A percentile compares a stretch with the other conserved stretches of the same genome.
These are phyloP conservation scores for Candida sanyaensis DNA, from an alignment of 1,139 yeast species.

Conservation along the genomic window DNA sequence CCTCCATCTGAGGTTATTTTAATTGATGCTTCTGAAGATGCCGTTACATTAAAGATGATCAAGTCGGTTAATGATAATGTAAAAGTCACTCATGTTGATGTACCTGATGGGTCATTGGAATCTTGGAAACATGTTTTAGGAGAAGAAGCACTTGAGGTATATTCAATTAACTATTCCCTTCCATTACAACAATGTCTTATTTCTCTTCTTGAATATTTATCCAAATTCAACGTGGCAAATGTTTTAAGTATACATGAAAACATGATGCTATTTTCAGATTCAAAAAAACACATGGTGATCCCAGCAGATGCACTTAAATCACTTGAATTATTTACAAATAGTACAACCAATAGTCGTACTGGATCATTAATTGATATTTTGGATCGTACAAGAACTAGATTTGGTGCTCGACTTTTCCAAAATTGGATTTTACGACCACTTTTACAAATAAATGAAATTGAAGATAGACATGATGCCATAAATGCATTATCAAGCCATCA, in stretches of 20 bases:
- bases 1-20: slow-evolving; percentile 74
- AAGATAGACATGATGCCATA: slow-evolving; percentile 63
- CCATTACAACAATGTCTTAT: slow-evolving; percentile 45
- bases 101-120: not conserved
- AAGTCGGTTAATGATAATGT: slow-evolving; percentile 19
- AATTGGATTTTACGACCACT: slow-evolving; percentile 81
- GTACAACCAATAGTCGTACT: slow-evolving; percentile 51
- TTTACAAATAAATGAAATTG: slow-evolving; percentile 50
- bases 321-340: slow-evolving; percentile 72
- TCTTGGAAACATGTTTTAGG: slow-evolving; percentile 1
- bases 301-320: slow-evolving; percentile 68
- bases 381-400: slow-evolving; percentile 76
- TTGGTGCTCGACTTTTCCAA: slow-evolving; percentile 67
- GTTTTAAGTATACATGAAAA: slow-evolving; percentile 54
- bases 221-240: slow-evolving; percentile 60
- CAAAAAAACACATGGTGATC: slow-evolving; percentile 58
- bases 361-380: slow-evolving; percentile 82
- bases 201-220: slow-evolving; percentile 53
- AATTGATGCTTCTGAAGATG: slow-evolving; percentile 29
- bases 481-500: slow-evolving; percentile 52
- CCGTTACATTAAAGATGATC: slow-evolving; percentile 26
- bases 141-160: slow-evolving; percentile 23
- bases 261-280: slow-evolving; percentile 51
- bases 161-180: slow-evolving; percentile 22
- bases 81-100: slow-evolving; percentile 13